Conservation (phyloP, 495 filamentous ascomycete genomes). For the Trichoderma orchidacearum region DNA sequence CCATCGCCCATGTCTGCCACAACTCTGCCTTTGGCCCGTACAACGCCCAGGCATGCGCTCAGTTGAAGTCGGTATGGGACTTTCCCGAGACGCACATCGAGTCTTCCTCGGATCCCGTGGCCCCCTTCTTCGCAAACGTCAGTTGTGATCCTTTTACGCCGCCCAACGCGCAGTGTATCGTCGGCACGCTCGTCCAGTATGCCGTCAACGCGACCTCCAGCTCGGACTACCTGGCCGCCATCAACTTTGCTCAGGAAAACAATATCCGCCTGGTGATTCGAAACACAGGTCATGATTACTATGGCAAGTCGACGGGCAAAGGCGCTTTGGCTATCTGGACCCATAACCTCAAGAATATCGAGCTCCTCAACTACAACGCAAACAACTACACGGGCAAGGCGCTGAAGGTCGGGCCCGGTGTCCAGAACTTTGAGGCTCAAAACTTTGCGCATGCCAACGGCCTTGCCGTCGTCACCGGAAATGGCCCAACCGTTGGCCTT, state of each 20-base stretch:
- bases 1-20: slow-evolving; percentile 37
- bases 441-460: slow-evolving; percentile 29
- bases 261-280: slow-evolving; percentile 49
- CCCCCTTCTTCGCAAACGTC: slow-evolving; percentile 30
- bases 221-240: slow-evolving; percentile 29
- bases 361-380: slow-evolving; percentile 24
- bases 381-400: slow-evolving; percentile 26
- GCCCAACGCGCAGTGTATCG: slow-evolving; percentile 33
- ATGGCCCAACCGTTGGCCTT: slow-evolving; percentile 33
- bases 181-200: slow-evolving; percentile 45
- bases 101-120: slow-evolving; percentile 29
- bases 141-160: slow-evolving; percentile 40
- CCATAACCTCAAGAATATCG: slow-evolving; percentile 41
- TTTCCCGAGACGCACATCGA: slow-evolving; percentile 20
- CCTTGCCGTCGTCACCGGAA: slow-evolving; percentile 25
- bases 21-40: slow-evolving; percentile 8
- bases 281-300: slow-evolving; percentile 52
- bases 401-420: slow-evolving; percentile 34
- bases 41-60: slow-evolving; percentile 10
- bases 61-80: slow-evolving; percentile 13
- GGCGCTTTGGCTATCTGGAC: slow-evolving; percentile 51
- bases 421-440: slow-evolving; percentile 28
- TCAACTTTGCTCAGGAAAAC: slow-evolving; percentile 40
- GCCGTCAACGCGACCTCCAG: slow-evolving; percentile 31
- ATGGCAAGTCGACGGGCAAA: slow-evolving; percentile 43